A percentile compares a stretch with the other conserved stretches of the same genome.
Conservation (phyloP, 306 rosid species). For the Cyamopsis tetragonoloba region DNA sequence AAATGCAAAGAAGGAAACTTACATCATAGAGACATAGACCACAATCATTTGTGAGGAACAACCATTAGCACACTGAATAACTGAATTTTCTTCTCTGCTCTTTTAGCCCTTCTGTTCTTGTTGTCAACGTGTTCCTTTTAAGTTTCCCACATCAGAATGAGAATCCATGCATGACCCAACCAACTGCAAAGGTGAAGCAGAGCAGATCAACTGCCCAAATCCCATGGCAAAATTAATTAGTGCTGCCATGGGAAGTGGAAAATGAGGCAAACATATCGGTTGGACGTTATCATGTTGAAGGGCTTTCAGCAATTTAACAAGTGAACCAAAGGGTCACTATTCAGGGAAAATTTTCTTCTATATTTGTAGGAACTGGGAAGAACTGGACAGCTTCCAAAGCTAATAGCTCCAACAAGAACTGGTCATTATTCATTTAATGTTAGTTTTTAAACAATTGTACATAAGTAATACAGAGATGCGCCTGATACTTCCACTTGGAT, state of each 20-base stretch:
- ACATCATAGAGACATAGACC: too few species aligned
- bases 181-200: slow-evolving; percentile 52
- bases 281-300: neutral
- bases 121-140: slow-evolving; percentile 45
- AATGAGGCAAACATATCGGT: neutral
- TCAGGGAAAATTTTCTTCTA: neutral
- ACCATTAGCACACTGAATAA: too few species aligned
- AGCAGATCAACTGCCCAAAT: slow-evolving; percentile 43
- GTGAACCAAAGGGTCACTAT: too few species aligned
- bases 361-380: neutral
- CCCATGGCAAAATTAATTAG: neutral
- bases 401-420: neutral
- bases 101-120: slow-evolving; percentile 48
- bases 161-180: slow-evolving; percentile 53
- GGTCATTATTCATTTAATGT: neutral
- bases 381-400: neutral
- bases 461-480: neutral
- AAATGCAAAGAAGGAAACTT: too few species aligned
- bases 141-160: slow-evolving; percentile 37
- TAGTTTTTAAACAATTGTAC: neutral
- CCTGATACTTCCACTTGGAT: neutral
- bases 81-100: too few species aligned
- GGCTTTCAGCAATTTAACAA: neutral
- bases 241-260: neutral
- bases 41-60: too few species aligned